Base-by-base conservation (phyloP, 1,284 basidiomycete genomes). In the Ganoderma meredithae region DNA sequence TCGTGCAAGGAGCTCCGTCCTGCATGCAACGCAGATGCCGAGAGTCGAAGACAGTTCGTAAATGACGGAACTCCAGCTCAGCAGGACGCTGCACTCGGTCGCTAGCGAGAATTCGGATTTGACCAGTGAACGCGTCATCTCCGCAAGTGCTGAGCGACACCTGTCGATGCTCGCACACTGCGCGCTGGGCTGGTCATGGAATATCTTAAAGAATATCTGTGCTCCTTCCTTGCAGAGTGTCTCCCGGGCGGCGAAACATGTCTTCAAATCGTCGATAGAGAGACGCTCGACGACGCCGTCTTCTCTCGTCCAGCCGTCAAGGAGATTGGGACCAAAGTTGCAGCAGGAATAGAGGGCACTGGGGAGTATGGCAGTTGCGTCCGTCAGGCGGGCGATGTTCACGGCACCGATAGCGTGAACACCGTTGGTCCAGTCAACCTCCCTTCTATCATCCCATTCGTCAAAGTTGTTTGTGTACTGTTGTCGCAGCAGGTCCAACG, bases 361-460 rank as follows among this genome's bases (percentile, higher is more conserved):
- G 22, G 65, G 65, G 0, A 67, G 39, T 22, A 67, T 15, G n/a
- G 60, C 52, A 13, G 60, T 55, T 7, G 65, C 60, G 41, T 52
- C 33, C n/a, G 62, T 63, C 31, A 67, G 60, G n/a, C 65, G 60
- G 13, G 65, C 65, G 55, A 67, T 39, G 55, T 58, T 63, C n/a
- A 67, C 60, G 4, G 60, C 62, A 6, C 62, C 66, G 44, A 67
- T 67, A 9, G 44, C 44, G n/a, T 47, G 44, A 9, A 47, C 3
- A n/a, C 7, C 7, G 44, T n/a, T 22, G 0, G n/a, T 6, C n/a
- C 8, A 47, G 9, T n/a, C n/a, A n/a, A n/a, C 3, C 44, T 3
- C 2, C n/a, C 10, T 36, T 36, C 36, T 9, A 9, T 1, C 9
- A 8, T 0, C 2, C 44, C 44, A 47, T 22, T 47, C n/a, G 2